Base-by-base conservation (phyloP, 2,329 filamentous ascomycete genomes). In the Daldinia sp. region DNA sequence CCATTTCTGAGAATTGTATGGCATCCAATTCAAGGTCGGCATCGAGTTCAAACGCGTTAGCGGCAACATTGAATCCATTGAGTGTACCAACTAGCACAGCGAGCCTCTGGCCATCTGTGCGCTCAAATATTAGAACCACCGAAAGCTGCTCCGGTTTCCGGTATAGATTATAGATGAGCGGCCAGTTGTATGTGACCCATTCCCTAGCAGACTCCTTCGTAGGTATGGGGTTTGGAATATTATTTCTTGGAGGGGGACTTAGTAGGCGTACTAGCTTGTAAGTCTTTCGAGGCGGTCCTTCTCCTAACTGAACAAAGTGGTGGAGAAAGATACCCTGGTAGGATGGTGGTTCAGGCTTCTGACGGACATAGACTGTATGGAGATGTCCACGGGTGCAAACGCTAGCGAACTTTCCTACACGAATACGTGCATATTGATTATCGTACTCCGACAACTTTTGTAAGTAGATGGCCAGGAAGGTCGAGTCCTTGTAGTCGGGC, bases 391-490 rank as follows among this genome's bases (percentile, higher is more conserved):
- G 46, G 2, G 46, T 51, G 6, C 26, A 15, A 13, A 33, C 26
- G 15, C 46, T 51, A 3, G 26, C 26, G 7, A 51, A n/a, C 2
- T 33, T 9, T 18, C 15, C 46, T 10, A n/a, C 6, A 6, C 26
- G 26, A 33, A 51, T 33, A n/a, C 46, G 46, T 12, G 46, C 46
- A 15, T 51, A 51, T 26, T 51, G 26, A 26, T 51, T 26, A 18
- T 33, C 26, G 15, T 33, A 1, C 18, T 51, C 15, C 10, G 46
- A 77, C 28, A 79, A 55, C 41, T 75, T 78, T 26, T 73, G 64
- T 13, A 79, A 66, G 48, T 78, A 77, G 12, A 80, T 74, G 15
- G 73, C 74, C 2, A 79, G 62, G 59, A 78, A 80, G 6, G 65
- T 73, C 6, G 68, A 68, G 30, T 75, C 75, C 15, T 74, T 64